Base-by-base conservation (phyloP, 345 rosid species). In the Salix koriyanagi region DNA sequence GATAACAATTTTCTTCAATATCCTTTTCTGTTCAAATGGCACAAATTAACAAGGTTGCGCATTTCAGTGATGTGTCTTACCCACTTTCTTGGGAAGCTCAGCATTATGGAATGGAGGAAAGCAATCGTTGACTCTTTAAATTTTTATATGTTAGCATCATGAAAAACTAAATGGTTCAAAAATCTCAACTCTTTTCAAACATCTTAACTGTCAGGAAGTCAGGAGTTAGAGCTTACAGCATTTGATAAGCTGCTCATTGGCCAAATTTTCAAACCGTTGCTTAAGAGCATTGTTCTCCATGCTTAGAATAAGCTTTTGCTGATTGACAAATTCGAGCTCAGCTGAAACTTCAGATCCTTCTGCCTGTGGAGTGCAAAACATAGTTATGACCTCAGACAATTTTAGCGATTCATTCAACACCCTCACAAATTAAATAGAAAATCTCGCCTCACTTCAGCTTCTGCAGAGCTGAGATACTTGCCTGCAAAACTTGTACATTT, bases 401-500 rank as follows among this genome's bases (percentile, higher is more conserved):
- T 80, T 67, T 48, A 37, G 46, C 11, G 56, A 78, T 52, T 61
- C 72, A 73, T 52, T 58, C 50, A 32, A 7, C 46, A 39, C 23
- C 41, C 32, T 64, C 32, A 36, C 13, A 62, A 66, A 75, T 66
- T 16, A 37, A 71, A 67, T 52, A 26, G 32, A 71, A 37, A 26
- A 64, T 15, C 10, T 42, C 42, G 61, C 30, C 15, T n/a, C n/a
- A 23, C 64, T 34, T 65, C 58, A 69, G 62, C 26, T 72, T 74
- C 77, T 72, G 62, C 73, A 32, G 34, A 60, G 65, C 13, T 48
- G 3, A 21, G 25, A 41, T 60, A 81, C 83, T 86, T 81, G 84
- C 99, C 94, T 96, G 97, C 81, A 96, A 92, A 84, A 91, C 88
- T 85, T 96, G 98, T 44, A 96, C 99, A 84, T 90, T 92, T 74